Percentiles rank a stretch among this genome's conserved stretches.
phyloP scores from a whole-genome alignment of 179 eudicot genomes.

The Silene vulgaris region DNA sequence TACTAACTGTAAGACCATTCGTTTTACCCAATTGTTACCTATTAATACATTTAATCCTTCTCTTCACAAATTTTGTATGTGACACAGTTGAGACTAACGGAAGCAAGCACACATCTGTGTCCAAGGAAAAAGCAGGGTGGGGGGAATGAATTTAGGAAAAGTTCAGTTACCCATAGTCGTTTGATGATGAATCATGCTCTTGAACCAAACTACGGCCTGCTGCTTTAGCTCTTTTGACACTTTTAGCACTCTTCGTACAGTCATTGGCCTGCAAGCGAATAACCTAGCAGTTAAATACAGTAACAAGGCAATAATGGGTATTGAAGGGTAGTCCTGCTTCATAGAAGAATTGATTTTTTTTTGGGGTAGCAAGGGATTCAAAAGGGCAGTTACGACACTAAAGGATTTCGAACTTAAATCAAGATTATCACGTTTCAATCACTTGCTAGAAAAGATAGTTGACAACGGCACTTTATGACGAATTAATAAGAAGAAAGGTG shows the following conservation, averaged over 20 bases:
- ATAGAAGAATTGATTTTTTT: not conserved
- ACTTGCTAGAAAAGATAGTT: no score
- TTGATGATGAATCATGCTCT: constrained; percentile 43
- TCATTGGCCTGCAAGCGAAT: constrained; percentile 53
- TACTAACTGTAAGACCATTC: no score
- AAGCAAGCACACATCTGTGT: not conserved
- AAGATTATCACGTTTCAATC: no score
- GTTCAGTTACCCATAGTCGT: constrained; percentile 44
- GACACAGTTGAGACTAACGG: not conserved
- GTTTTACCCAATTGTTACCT: no score
- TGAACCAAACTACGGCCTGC: constrained; percentile 46
- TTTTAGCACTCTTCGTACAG: constrained; percentile 46
- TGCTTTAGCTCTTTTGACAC: constrained; percentile 19
- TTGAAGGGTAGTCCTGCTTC: constrained; percentile 27
- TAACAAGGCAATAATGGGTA: not conserved
- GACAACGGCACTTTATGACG: not conserved
- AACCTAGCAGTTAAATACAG: not conserved
- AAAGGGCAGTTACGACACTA: no score
- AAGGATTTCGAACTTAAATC: no score
- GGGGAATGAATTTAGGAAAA: not conserved
- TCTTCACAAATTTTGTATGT: no score
- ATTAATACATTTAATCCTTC: no score
- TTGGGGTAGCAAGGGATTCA: no score
- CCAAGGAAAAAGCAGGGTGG: not conserved
- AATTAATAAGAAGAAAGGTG: not conserved